Percentiles rank a stretch among this genome's conserved stretches.
Conservation (phyloP, 2,329 filamentous ascomycete species). For the Fusarium nematophilum region DNA sequence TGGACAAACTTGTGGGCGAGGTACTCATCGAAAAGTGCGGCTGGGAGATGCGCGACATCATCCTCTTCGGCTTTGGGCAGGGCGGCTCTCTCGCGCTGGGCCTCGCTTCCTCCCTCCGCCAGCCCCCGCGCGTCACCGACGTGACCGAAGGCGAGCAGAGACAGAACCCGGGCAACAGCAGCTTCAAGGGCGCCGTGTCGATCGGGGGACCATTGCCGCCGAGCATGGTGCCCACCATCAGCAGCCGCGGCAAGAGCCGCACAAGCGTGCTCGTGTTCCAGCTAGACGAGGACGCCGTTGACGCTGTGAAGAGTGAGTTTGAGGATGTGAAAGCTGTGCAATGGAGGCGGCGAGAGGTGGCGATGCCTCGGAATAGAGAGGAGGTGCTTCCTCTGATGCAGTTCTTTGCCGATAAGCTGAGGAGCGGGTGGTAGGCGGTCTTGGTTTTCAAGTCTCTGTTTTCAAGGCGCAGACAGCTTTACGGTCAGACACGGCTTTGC, state of each 20-base stretch:
- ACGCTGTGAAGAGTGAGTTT: constrained; percentile 74
- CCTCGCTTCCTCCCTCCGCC: constrained; percentile 59
- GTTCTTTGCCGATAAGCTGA: constrained; percentile 76
- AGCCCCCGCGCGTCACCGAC: constrained; percentile 50
- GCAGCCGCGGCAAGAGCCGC: constrained; percentile 63
- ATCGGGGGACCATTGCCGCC: constrained; percentile 70
- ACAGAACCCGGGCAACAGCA: constrained; percentile 16
- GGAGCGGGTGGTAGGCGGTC: constrained; percentile 36
- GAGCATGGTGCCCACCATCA: constrained; percentile 61
- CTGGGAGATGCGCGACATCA: constrained; percentile 68
- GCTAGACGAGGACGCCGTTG: constrained; percentile 71
- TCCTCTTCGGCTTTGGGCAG: constrained; percentile 76
- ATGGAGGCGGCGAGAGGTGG: constrained; percentile 78
- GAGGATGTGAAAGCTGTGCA: constrained; percentile 73
- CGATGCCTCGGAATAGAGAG: constrained; percentile 84
- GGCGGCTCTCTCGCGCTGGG: constrained; percentile 72
- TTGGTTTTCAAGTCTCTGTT: background rate
- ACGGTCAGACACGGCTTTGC: background rate
- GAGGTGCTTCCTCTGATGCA: constrained; percentile 94
- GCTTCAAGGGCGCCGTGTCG: constrained; percentile 68
- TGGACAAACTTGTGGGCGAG: constrained; percentile 62
- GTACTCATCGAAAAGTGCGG: constrained; percentile 67
- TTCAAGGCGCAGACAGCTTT: too few species aligned
- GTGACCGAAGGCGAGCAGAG: constrained; percentile 37
- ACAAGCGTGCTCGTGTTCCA: constrained; percentile 72